These are phyloP conservation scores for Mucor lusitanicus DNA, from an alignment of 371 early-diverging fungal genomes.

Conservation along the genomic window DNA sequence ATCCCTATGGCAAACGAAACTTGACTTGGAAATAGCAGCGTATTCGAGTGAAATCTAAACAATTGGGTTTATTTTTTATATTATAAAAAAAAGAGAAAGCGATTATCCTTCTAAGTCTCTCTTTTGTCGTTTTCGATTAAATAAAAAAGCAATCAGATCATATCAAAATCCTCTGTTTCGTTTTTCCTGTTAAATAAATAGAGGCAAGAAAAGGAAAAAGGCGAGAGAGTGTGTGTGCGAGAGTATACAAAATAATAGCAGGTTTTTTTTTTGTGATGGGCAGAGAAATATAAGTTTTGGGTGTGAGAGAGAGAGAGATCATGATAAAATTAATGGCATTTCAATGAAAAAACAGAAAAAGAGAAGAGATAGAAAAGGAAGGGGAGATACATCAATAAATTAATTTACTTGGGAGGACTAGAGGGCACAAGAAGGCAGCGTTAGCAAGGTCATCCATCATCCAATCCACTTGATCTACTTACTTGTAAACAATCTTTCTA, in stretches of 20 bases:
- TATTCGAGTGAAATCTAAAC: not conserved
- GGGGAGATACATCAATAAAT: not conserved
- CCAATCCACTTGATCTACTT: slow-evolving; percentile 14
- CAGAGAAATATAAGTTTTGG: not conserved
- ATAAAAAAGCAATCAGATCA: not conserved
- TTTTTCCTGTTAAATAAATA: slow-evolving; percentile 1
- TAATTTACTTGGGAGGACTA: slow-evolving; percentile 28
- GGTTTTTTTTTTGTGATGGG: not conserved
- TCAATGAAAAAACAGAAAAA: not conserved
- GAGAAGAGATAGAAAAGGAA: not conserved
- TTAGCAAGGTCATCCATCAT: not conserved
- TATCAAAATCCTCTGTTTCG: not conserved
- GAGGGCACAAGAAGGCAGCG: not conserved
- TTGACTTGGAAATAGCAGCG: not conserved
- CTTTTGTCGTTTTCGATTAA: not conserved
- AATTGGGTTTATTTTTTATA: not conserved
- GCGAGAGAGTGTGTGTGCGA: not conserved
- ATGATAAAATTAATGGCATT: not conserved
- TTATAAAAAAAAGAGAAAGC: not conserved
- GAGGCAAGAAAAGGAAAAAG: not conserved
- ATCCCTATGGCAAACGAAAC: slow-evolving; percentile 11
- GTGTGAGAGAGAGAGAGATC: not conserved
- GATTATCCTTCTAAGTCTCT: not conserved
- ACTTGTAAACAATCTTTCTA: slow-evolving; percentile 81
- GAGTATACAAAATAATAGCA: slow-evolving; percentile 1